Base-by-base conservation (phyloP, 2,329 filamentous ascomycete species). In the Hypocrella siamensis region DNA sequence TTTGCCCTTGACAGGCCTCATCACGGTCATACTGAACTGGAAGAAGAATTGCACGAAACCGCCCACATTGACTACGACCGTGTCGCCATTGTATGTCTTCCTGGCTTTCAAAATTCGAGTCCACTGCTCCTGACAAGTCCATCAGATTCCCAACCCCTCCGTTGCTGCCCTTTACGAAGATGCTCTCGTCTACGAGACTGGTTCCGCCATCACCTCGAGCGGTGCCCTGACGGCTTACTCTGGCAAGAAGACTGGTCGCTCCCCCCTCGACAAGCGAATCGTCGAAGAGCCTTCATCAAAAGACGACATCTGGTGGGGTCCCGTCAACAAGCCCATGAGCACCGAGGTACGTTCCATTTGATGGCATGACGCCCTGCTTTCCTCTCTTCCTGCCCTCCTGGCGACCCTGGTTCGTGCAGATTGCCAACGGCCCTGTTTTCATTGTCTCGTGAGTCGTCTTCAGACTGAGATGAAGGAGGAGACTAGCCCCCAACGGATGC, bases 1-100 rank as follows among this genome's bases (percentile, higher is more conserved):
- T 30, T 7, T 12, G 43, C 35, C 32, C 41, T 27, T 40, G 18
- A 51, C 30, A 92, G 84, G 60, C 83, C 86, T 42, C 67, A 76
- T 52, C 69, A 70, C 50, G 80, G 92, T 56, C 88, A 94, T 73
- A 96, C 90, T 28, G 90, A 96, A 58, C 76, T 98, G 42, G 69
- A 98, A 65, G 85, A 96, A 65, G 84, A 93, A 58, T 80, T 98
- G 39, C 86, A 96, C 61, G 84, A 94, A 61, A 85, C 79, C 53
- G 90, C 90, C 45, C 88, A 98, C 70, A 98, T 98, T 53, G 90
- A 98, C 70, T 98, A 96, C 58, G 82, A 96, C 62, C 81, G 85
- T 53, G 90, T 98, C 51, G 83, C 90, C 41, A 98, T 98, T 68
- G 86, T 93, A 71, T 58, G 82, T 40, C 4, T 17, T 18, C 15